Evolutionary conservation across 257 asterid species (phyloP).

Genomic region (Coffea eugenioides): DNA sequence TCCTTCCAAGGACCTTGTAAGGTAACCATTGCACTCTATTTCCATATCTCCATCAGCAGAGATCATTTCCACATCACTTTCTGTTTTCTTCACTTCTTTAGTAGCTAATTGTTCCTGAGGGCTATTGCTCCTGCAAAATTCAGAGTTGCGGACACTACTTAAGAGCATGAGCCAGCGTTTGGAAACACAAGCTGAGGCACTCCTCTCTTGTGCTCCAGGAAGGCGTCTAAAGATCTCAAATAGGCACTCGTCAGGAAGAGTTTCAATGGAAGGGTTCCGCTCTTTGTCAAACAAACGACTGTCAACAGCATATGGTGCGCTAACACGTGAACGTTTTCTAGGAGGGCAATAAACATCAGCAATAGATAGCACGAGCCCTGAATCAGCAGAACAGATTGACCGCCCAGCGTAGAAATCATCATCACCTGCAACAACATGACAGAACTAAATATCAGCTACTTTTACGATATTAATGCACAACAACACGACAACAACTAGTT

Average conservation of each 20-base stretch:
- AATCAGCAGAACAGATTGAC: conserved; percentile 52
- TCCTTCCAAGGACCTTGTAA: conserved; percentile 86
- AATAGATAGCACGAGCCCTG: conserved; percentile 57
- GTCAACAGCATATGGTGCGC: conserved; percentile 39
- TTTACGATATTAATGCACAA: neutral
- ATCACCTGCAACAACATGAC: conserved; percentile 58
- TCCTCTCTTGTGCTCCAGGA: conserved; percentile 67
- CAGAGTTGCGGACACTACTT: conserved; percentile 57
- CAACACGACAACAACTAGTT: neutral
- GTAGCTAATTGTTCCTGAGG: conserved; percentile 21
- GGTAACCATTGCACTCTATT: conserved; percentile 67
- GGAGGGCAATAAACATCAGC: conserved; percentile 71
- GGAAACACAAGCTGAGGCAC: conserved; percentile 79
- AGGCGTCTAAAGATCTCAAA: conserved; percentile 78
- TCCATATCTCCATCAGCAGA: conserved; percentile 51
- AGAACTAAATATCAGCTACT: conserved; percentile 4
- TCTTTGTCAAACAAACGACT: conserved; percentile 29
- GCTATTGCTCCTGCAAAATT: conserved; percentile 41
- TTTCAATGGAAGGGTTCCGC: conserved; percentile 57
- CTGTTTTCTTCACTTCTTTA: conserved; percentile 12
- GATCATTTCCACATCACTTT: conserved; percentile 23
- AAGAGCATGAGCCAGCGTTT: conserved; percentile 77
- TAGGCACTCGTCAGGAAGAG: conserved; percentile 84
- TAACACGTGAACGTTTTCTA: conserved; percentile 65
- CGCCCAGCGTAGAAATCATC: conserved; percentile 55